phyloP scores from a whole-genome alignment of 371 early-diverging fungal species.

The Lichtheimia corymbifera region DNA sequence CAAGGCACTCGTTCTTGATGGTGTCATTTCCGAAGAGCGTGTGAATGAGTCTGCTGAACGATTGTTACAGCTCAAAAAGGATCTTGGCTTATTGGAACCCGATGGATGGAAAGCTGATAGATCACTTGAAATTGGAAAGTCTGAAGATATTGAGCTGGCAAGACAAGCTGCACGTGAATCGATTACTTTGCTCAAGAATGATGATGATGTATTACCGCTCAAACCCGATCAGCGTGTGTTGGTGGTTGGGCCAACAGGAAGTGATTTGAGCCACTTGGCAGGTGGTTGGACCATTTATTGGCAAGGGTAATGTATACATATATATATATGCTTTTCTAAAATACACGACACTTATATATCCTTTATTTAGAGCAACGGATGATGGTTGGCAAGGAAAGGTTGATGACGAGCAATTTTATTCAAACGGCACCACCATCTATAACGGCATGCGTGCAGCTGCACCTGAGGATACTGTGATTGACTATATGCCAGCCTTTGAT shows the following conservation, averaged over 20 bases:
- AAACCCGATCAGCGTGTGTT: constrained; percentile 27
- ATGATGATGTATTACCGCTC: constrained; percentile 48
- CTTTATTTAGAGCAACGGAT: constrained; percentile 23
- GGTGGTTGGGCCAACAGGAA: constrained; percentile 53
- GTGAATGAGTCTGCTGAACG: constrained; percentile 57
- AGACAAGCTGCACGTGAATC: constrained; percentile 58
- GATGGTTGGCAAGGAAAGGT: constrained; percentile 44
- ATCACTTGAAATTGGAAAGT: constrained; percentile 26
- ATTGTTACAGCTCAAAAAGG: constrained; percentile 57
- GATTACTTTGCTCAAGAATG: constrained; percentile 60
- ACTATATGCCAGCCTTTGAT: constrained; percentile 28
- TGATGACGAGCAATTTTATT: constrained; percentile 50
- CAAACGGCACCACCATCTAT: constrained; percentile 44
- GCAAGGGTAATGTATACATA: constrained; percentile 39
- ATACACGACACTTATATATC: background rate
- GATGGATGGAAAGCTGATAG: constrained; percentile 42
- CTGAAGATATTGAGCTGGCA: constrained; percentile 47
- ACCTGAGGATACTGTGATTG: constrained; percentile 36
- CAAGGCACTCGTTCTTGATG: constrained; percentile 36
- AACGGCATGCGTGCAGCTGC: constrained; percentile 40
- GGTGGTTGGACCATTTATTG: constrained; percentile 66
- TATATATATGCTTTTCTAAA: background rate
- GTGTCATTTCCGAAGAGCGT: constrained; percentile 30
- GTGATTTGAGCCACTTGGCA: constrained; percentile 44
- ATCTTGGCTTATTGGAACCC: constrained; percentile 59